A percentile compares a stretch with the other conserved stretches of the same genome.
Evolutionary conservation across 2,329 filamentous ascomycete genomes (phyloP).

Genomic region (Cytospora leucostoma): DNA sequence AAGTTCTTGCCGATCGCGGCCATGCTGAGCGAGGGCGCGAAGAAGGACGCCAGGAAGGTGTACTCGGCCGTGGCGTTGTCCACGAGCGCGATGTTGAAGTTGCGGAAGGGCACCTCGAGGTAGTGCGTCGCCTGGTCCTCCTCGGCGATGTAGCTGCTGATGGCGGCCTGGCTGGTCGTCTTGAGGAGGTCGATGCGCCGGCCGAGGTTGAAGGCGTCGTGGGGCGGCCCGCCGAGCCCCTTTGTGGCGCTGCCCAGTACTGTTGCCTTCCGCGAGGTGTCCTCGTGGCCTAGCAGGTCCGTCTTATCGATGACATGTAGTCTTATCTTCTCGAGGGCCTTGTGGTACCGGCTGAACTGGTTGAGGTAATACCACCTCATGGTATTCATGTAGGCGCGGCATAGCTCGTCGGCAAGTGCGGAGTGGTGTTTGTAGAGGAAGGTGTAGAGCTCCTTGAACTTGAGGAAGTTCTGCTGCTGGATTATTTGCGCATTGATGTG

Average conservation of each 20-base stretch:
- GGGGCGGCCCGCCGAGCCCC: slow-evolving; percentile 55
- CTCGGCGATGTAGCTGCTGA: slow-evolving; percentile 88
- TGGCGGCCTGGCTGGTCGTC: slow-evolving; percentile 69
- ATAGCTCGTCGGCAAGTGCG: slow-evolving; percentile 84
- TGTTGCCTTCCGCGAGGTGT: slow-evolving; percentile 64
- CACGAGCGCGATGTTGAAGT: slow-evolving; percentile 90
- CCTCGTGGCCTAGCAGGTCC: slow-evolving; percentile 80
- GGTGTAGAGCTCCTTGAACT: slow-evolving; percentile 82
- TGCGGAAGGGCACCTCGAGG: slow-evolving; percentile 85
- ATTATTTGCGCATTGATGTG: slow-evolving; percentile 98
- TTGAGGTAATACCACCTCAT: slow-evolving; percentile 98
- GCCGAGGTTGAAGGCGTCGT: slow-evolving; percentile 88
- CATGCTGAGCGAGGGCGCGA: slow-evolving; percentile 74
- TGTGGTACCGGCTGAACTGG: slow-evolving; percentile 86
- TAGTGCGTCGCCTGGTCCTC: slow-evolving; percentile 86
- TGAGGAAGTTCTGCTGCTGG: slow-evolving; percentile 87
- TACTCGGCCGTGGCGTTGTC: slow-evolving; percentile 96
- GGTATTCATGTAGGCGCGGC: slow-evolving; percentile 92
- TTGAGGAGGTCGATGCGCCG: slow-evolving; percentile 81
- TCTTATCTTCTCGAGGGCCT: slow-evolving; percentile 80
- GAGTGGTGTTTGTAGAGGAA: slow-evolving; percentile 84
- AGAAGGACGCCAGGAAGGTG: slow-evolving; percentile 88
- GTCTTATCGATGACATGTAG: slow-evolving; percentile 80
- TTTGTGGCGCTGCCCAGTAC: slow-evolving; percentile 53
- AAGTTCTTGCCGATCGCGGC: slow-evolving; percentile 81